Base-by-base conservation (phyloP, 2,329 filamentous ascomycete genomes). In the Verticillium dahliae region DNA sequence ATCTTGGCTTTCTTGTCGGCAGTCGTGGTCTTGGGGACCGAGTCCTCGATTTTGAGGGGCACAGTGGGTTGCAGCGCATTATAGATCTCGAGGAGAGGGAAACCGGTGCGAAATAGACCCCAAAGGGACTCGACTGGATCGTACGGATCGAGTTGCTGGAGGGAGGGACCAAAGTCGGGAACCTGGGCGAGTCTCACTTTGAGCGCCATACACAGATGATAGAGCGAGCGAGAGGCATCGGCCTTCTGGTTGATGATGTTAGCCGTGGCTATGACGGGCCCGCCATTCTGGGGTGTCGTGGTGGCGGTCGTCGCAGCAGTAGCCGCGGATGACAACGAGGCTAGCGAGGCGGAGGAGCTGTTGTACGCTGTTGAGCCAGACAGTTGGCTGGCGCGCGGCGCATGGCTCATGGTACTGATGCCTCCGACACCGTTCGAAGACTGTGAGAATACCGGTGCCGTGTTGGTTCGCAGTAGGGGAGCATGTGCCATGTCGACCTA, bases 221-320 rank as follows among this genome's bases (percentile, higher is more conserved):
- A 99, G 31, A 99, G 85, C 11, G 93, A 97, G 63, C 89, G 85
- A 61, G 91, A 91, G 67, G 95, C 93, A 74, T 97, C 93, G 73
- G 93, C 95, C 73, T 91, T 90, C 76, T 94, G 91, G 78, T 99
- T 99, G 81, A 99, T 97, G 74, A 99, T 96, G 75, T 97, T 97
- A 74, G 90, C 85, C 63, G 90, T 92, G 63, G 92, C 90, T 69
- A 91, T 79, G 64, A 93, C 85, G 63, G 85, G 85, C 56, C 86
- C 86, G 63, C 81, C 75, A 63, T 75, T 85, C 56, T 81, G 78
- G 10, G 69, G 66, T 59, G 45, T 52, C 45, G 76, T 64, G n/a
- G 68, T 67, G 31, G 54, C 13, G 27, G 18, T n/a, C 11, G 45
- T 31, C 38, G 75, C 71, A 34, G 77, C 67, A 37, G 81, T 81